phyloP scores from a whole-genome alignment of 768 basidiomycete genomes.

The Amanita fuliginea region DNA sequence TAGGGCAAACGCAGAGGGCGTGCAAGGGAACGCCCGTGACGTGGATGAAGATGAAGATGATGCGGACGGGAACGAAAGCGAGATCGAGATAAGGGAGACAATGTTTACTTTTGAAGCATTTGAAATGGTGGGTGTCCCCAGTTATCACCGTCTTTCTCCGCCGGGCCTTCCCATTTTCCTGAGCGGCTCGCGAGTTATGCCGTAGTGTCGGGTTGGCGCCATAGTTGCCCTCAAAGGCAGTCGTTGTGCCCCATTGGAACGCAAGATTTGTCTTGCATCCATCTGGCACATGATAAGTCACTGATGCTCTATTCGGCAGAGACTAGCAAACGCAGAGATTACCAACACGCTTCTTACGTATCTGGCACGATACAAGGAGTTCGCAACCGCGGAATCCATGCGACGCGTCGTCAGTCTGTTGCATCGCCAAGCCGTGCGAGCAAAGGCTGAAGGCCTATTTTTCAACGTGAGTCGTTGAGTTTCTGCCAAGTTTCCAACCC shows the following conservation, averaged over 20 bases:
- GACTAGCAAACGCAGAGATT: constrained; percentile 83
- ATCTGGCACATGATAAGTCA: not conserved
- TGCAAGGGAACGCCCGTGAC: constrained; percentile 32
- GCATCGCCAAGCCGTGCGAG: constrained; percentile 83
- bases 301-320: constrained; percentile 33
- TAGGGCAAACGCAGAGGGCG: not conserved
- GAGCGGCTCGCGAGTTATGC: not conserved
- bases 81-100: constrained; percentile 68
- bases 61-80: constrained; percentile 19
- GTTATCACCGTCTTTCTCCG: constrained; percentile 1
- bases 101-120: constrained; percentile 89
- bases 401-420: constrained; percentile 82
- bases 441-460: constrained; percentile 89
- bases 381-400: constrained; percentile 71
- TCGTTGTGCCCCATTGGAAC: not conserved
- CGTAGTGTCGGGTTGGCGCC: not conserved
- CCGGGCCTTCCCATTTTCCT: not conserved
- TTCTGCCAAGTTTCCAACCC: not conserved
- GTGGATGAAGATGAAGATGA: constrained; percentile 44
- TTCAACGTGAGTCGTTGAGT: constrained; percentile 61
- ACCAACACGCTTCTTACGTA: constrained; percentile 77
- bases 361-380: constrained; percentile 76
- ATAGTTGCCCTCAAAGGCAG: not conserved
- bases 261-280: not conserved
- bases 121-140: constrained; percentile 55